Base-by-base conservation (phyloP, 768 basidiomycete genomes). In the Termitomyces sp. region DNA sequence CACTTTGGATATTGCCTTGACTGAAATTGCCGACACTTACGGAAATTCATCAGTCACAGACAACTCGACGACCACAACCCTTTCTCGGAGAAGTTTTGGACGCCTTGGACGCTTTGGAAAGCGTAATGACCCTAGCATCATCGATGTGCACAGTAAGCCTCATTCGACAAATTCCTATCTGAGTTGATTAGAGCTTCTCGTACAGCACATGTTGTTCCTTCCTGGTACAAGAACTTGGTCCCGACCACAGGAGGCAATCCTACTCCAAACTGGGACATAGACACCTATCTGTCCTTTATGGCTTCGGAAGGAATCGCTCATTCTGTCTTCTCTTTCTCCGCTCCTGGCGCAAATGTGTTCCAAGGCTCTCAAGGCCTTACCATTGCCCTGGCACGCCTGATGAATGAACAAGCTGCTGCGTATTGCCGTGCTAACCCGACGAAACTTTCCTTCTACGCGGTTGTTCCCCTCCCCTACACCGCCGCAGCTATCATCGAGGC, bases 361-460 rank as follows among this genome's bases (percentile, higher is more conserved):
- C 61, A 61, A 39, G 69, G 72, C 4, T 64, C 70, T 34, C 65
- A 68, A 54, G 22, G 9, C 24, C 55, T 61, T 36, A 75, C 74
- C 11, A 47, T 73, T 18, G 72, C 74, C 15, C 70, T 75, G 18
- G 73, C 74, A 4, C 71, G 74, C 48, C 58, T 75, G 16, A 67
- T 75, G 53, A 75, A 75, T 55, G 74, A 75, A 59, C 71, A 75
- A 51, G 62, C 69, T 15, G 72, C 72, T 41, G 74, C 74, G 22
- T 73, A 70, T 48, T 66, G 63, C 45, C 67, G 69, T 30, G 63
- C 66, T 16, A 55, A 69, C 34, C 72, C 73, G 11, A 58, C 58
- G 0, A 63, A 67, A 56, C 68, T 74, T 50, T 68, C 62, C 41
- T 75, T 75, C 65, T 73, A 69, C 50, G 74, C 73, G 8, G 65